Base-by-base conservation (phyloP, 257 asterid species). In the Nicotiana noctiflora region DNA sequence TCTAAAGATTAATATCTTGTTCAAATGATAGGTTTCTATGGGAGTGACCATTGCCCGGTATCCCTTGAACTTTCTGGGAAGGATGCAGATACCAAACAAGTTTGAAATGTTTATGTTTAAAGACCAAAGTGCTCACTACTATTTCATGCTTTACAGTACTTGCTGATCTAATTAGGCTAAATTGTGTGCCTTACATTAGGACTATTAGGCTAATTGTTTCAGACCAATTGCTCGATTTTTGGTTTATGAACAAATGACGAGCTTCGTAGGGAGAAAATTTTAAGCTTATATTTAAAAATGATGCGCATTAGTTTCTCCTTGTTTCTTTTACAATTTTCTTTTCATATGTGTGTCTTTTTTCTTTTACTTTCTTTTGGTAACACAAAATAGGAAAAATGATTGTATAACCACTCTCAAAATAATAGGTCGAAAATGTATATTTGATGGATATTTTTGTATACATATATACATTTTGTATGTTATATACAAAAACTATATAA, bases 21-120 rank as follows among this genome's bases (percentile, higher is more conserved):
- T 49, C 59, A 19, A 66, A 70, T 83, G 85, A 81, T 91, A 93
- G 99, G 98, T 82, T 95, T 95, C 84, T 95, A 89, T 55, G 99
- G 99, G 85, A 95, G 99, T 83, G 97, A 95, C 85, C 99, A 95
- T 84, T 90, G 98, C 85, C 99, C 99, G 8, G 95, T 95, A 64
- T 87, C 91, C 34, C 92, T 93, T 32, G 90, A 91, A 88, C 94
- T 95, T 37, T 90, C 92, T 76, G 89, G 78, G 49, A 57, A 34
- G 9, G 81, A 6, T 61, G 81, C 87, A n/a, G 81, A 84, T 81
- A 64, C 88, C 64, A 25, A 82, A 11, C 81, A 81, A 86, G 83
- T 32, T 51, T 84, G 53, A 79, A 79, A 55, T 63, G 32, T 14
- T 79, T 9, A 46, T 21, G 61, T 18, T 17, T 63, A 10, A 29